Evolutionary conservation across 768 basidiomycete species (phyloP).

Genomic region (Naganishia antarctica): DNA sequence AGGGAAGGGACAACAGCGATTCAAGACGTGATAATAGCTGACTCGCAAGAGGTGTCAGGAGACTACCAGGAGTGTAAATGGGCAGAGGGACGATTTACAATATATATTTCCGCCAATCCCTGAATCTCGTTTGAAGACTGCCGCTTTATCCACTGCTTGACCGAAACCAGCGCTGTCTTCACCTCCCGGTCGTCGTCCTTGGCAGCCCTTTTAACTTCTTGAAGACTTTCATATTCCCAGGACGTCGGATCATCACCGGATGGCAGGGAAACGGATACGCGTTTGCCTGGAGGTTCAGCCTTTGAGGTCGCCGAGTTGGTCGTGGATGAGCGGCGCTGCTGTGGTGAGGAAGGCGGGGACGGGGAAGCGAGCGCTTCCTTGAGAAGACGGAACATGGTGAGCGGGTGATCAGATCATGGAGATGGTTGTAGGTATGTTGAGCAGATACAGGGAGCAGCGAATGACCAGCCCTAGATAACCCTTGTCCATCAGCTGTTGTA

Average conservation of each 20-base stretch:
- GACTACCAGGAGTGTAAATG: too few species aligned
- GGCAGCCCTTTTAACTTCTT: neutral
- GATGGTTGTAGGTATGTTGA: neutral
- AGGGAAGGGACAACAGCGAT: constrained; percentile 1
- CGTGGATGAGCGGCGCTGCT: constrained; percentile 25
- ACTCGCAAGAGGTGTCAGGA: neutral
- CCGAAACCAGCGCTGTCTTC: neutral
- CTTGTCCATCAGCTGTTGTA: too few species aligned
- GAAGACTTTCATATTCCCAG: constrained; percentile 1
- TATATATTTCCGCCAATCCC: neutral
- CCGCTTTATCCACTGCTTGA: neutral
- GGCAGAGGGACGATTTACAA: neutral
- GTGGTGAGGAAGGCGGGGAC: constrained; percentile 32
- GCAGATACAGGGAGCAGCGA: too few species aligned
- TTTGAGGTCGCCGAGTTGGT: constrained; percentile 4
- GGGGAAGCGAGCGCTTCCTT: constrained; percentile 43
- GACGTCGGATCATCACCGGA: constrained; percentile 1
- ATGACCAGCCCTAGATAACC: too few species aligned
- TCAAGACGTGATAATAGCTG: neutral
- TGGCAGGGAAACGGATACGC: neutral
- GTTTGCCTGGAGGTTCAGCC: neutral
- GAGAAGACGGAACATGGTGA: constrained; percentile 45
- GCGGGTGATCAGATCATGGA: neutral
- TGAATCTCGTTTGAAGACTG: neutral
- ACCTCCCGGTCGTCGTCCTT: constrained; percentile 15